Evolutionary conservation across 192 early-diverging fungal species (phyloP), one percentile per base, ranked within the genome.

Genomic region (Coemansia biformis): DNA sequence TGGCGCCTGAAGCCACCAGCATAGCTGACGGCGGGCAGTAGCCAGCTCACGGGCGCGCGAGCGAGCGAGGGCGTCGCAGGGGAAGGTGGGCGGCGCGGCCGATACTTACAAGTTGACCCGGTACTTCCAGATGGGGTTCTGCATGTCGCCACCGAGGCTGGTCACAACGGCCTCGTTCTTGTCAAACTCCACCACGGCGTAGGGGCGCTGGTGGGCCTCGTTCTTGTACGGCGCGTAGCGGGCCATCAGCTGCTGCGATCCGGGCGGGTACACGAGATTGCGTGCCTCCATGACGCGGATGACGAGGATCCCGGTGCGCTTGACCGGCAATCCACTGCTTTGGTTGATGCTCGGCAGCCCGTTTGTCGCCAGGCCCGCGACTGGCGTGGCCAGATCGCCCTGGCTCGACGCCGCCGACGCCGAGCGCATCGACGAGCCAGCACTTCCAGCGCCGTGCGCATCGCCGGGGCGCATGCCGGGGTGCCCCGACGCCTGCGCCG

Each of bases 101-200:
- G 15, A 46, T 38, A 82, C 81, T 83, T 84, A 85, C 81, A 90
- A 90, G 70, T 80, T 78, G 37, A 86, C 86, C 35, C 82, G 65
- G 68, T 87, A 84, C 56, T 85, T 83, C 79, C 85, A 90, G 41
- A 83, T 71, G 15, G 86, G 86, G 47, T 84, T 86, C 30, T 75
- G 76, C 42, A 80, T 78, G 53, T 88, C 83, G 29, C 86, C 85
- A n/a, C 84, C 85, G 7, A 86, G 75, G 38, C 85, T 83, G 56
- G 86, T 84, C 38, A 90, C 83, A 46, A 93, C 75, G 21, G 90
- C 80, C 62, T 96, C 91, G 66, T 93, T 93, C 78, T 92, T 92
- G 76, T 96, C 92, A 48, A 93, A 91, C 71, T 92, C 92, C 14
- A 96, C 76, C 13, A 96, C 89, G 5, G 81, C 83, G 59, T 93